phyloP scores from a whole-genome alignment of 805 yeast species.

The Peterozyma toletana region DNA sequence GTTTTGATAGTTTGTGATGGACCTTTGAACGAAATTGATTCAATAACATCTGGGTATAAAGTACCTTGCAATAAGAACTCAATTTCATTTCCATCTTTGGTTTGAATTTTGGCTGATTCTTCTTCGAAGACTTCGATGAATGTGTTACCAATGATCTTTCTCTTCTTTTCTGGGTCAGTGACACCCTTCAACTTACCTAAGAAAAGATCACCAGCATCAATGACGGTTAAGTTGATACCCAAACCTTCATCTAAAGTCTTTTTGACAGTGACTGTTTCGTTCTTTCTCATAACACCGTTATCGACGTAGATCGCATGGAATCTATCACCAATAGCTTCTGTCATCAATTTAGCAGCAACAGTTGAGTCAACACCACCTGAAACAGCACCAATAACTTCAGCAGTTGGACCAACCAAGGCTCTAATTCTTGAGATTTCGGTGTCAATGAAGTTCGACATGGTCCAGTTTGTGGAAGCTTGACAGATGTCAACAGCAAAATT shows the following conservation, averaged over 20 bases:
- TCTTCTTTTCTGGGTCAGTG: conserved; percentile 97
- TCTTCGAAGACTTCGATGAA: conserved; percentile 96
- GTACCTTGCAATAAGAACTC: conserved; percentile 96
- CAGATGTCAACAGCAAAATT: conserved; percentile 94
- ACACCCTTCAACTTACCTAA: conserved; percentile 82
- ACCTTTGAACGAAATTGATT: conserved; percentile 97
- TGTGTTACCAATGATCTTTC: conserved; percentile 97
- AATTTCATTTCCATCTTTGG: conserved; percentile 82
- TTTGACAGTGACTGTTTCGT: conserved; percentile 87
- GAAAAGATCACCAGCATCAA: conserved; percentile 91
- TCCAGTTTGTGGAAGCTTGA: conserved; percentile 85
- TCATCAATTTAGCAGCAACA: conserved; percentile 96
- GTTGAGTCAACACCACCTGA: conserved; percentile 99
- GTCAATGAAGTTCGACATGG: conserved; percentile 95
- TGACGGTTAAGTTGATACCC: conserved; percentile 90
- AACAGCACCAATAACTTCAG: conserved; percentile 98
- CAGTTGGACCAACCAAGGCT: conserved; percentile 89
- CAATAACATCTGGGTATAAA: conserved; percentile 96
- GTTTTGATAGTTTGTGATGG: conserved; percentile 99
- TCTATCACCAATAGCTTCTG: conserved; percentile 96
- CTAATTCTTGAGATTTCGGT: conserved; percentile 93
- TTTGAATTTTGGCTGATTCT: conserved; percentile 87
- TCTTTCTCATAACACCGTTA: conserved; percentile 93
- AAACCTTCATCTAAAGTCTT: conserved; percentile 86
- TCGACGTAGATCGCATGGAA: conserved; percentile 98